These are phyloP conservation scores for Eleusine coracana DNA, from an alignment of 176 grass and related monocot genomes.

Conservation along the genomic window DNA sequence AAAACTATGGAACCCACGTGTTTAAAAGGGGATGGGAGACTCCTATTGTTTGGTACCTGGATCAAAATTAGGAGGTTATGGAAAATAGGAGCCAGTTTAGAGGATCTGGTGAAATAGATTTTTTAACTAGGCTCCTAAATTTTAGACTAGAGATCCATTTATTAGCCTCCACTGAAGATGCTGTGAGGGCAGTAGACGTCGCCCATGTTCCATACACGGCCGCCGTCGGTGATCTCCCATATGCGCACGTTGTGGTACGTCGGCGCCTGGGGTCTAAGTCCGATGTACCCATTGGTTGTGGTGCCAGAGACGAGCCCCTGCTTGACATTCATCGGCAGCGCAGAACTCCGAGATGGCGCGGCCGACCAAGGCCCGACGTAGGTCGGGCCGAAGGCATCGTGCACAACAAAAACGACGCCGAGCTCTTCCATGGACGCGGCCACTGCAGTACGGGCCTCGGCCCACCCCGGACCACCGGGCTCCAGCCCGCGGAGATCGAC, in stretches of 20 bases:
- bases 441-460: slow-evolving; percentile 21
- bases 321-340: slow-evolving; percentile 49
- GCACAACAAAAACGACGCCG: slow-evolving; percentile 48
- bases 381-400: slow-evolving; percentile 38
- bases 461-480: slow-evolving; percentile 41
- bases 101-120: too few relatives aligned
- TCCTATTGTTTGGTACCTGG: too few relatives aligned
- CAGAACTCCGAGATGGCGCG: slow-evolving; percentile 41
- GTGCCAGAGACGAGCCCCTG: background rate
- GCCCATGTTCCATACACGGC: slow-evolving; percentile 38
- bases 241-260: slow-evolving; percentile 49
- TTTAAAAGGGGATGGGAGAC: too few relatives aligned
- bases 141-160: too few relatives aligned
- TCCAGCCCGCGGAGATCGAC: slow-evolving; percentile 42
- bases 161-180: too few relatives aligned
- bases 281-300: slow-evolving; percentile 39
- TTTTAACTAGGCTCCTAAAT: too few relatives aligned
- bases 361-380: slow-evolving; percentile 42
- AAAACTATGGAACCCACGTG: too few relatives aligned
- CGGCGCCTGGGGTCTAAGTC: slow-evolving; percentile 25
- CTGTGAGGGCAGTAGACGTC: too few relatives aligned
- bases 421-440: slow-evolving; percentile 33
- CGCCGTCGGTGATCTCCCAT: background rate
- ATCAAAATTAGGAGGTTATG: too few relatives aligned
- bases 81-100: too few relatives aligned